phyloP scores from a whole-genome alignment of 352 stramenopile genomes.

The Blastocystis sp. region DNA sequence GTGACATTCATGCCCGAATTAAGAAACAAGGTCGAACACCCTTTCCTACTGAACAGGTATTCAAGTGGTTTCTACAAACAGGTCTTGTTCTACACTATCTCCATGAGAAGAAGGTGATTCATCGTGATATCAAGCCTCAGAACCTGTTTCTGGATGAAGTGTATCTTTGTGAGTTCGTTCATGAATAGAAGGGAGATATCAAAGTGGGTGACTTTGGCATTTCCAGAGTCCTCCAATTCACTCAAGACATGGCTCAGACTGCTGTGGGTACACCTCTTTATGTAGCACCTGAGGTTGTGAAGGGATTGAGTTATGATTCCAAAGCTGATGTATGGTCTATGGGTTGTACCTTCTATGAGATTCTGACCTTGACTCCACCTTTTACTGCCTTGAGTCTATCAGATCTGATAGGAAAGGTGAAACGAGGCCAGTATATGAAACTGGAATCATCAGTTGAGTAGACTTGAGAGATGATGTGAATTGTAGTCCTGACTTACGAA shows the following conservation, averaged over 20 bases:
- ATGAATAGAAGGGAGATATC: conserved; percentile 68
- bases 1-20: conserved; percentile 25
- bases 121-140: conserved; percentile 93
- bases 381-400: conserved; percentile 85
- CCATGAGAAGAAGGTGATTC: conserved; percentile 87
- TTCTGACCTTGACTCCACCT: conserved; percentile 82
- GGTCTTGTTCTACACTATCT: conserved; percentile 71
- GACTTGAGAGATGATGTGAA: background rate
- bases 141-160: conserved; percentile 81
- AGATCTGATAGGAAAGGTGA: conserved; percentile 80
- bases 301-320: conserved; percentile 83
- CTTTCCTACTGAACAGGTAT: conserved; percentile 21
- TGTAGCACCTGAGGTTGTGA: conserved; percentile 85
- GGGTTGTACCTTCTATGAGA: conserved; percentile 87
- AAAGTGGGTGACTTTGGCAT: conserved; percentile 65
- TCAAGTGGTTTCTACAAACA: conserved; percentile 41
- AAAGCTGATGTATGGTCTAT: conserved; percentile 88
- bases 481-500: background rate
- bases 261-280: conserved; percentile 87
- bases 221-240: conserved; percentile 39
- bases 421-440: conserved; percentile 64
- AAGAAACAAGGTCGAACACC: conserved; percentile 1
- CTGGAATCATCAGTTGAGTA: conserved; percentile 22
- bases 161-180: background rate
- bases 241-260: conserved; percentile 69